phyloP scores from a whole-genome alignment of 2,329 filamentous ascomycete species.

The Taxawa tesnikishii region DNA sequence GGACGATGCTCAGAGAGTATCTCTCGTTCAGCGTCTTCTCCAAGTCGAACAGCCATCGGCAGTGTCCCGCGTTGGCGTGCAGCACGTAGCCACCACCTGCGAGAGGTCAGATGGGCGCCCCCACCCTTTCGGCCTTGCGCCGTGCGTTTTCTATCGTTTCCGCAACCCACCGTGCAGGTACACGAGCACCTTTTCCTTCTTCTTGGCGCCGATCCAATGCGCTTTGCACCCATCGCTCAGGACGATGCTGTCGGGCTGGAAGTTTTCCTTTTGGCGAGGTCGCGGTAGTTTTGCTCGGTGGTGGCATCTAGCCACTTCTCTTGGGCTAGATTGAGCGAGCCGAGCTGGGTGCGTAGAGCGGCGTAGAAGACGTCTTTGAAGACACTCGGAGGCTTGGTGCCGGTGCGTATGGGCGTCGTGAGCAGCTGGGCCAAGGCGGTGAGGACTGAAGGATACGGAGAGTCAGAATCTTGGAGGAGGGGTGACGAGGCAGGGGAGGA shows the following conservation, averaged over 20 bases:
- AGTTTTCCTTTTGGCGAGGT: conserved; percentile 21
- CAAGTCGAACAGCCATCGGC: conserved; percentile 35
- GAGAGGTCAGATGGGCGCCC: too few species aligned
- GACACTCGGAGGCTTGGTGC: conserved; percentile 13
- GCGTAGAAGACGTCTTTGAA: conserved; percentile 17
- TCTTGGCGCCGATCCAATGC: conserved; percentile 32
- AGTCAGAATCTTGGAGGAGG: too few species aligned
- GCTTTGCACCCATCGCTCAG: conserved; percentile 29
- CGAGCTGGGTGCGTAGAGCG: conserved; percentile 13
- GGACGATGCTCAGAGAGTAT: conserved; percentile 32
- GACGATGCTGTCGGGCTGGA: conserved; percentile 25
- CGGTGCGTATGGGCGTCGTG: conserved; percentile 22
- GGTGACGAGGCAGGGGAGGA: too few species aligned
- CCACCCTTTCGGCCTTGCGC: too few species aligned
- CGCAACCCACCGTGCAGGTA: conserved; percentile 31
- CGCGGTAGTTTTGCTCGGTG: conserved; percentile 22
- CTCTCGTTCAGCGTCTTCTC: conserved; percentile 25
- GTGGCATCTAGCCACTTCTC: conserved; percentile 20
- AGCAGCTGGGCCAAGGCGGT: conserved; percentile 20
- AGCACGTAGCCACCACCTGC: conserved; percentile 45
- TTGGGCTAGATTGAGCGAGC: conserved; percentile 21
- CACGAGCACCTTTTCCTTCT: conserved; percentile 28
- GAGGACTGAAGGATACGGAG: too few species aligned
- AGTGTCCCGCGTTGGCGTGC: conserved; percentile 33
- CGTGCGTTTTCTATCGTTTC: too few species aligned